Conservation (phyloP, 176 grass and related monocot genomes). For the Aegilops sharonensis region DNA sequence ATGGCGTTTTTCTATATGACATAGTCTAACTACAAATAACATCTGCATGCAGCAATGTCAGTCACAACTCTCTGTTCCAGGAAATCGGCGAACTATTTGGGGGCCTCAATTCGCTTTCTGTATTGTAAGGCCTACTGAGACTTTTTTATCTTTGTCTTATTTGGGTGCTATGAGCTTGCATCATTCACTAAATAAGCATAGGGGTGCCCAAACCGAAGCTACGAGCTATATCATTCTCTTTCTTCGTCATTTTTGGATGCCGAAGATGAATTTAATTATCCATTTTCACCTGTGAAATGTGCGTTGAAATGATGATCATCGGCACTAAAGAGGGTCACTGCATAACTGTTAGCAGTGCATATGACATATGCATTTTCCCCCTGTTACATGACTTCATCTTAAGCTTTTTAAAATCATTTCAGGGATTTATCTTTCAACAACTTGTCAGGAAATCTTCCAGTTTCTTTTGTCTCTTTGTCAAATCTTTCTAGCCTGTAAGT, state of each 20-base stretch:
- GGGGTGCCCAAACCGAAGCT: background rate
- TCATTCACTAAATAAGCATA: background rate
- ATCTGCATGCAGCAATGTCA: conserved; percentile 74
- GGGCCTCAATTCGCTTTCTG: conserved; percentile 67
- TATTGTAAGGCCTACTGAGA: conserved; percentile 59
- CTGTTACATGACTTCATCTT: conserved; percentile 30
- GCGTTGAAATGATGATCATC: background rate
- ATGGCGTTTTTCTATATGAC: background rate
- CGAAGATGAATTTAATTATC: background rate
- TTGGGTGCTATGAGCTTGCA: background rate
- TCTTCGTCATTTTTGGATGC: no score
- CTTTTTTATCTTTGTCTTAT: background rate
- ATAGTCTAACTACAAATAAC: conserved; percentile 32
- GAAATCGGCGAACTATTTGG: conserved; percentile 80
- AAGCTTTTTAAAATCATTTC: conserved; percentile 25
- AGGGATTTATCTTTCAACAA: conserved; percentile 95
- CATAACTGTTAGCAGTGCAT: background rate
- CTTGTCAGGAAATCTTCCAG: conserved; percentile 65
- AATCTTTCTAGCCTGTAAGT: conserved; percentile 91
- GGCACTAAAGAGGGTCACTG: background rate
- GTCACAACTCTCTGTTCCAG: conserved; percentile 74
- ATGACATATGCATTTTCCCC: background rate
- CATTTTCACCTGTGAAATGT: background rate
- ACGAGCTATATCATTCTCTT: no score
- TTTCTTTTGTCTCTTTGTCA: conserved; percentile 63